A percentile compares a stretch with the other conserved stretches of the same genome.
Evolutionary conservation across 1,139 yeast species (phyloP).

Genomic region (Sugiyamaella neomexicana): DNA sequence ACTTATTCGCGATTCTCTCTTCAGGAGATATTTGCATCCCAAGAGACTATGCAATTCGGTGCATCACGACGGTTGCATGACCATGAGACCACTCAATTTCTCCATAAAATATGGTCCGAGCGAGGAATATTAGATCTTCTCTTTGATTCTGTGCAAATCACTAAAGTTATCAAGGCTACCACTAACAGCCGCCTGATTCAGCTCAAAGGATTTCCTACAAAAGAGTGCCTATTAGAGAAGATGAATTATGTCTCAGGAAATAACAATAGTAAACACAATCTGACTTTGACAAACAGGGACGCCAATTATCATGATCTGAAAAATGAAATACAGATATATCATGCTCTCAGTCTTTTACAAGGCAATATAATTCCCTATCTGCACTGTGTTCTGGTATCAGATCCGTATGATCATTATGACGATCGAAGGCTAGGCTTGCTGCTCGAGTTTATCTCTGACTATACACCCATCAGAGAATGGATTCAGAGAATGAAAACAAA

Average conservation of each 20-base stretch:
- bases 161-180: not conserved
- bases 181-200: constrained; percentile 5
- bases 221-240: constrained; percentile 4
- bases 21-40: constrained; percentile 1
- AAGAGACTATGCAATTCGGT: not conserved
- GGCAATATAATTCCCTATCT: constrained; percentile 27
- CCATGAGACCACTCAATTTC: constrained; percentile 6
- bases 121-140: constrained; percentile 8
- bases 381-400: constrained; percentile 22
- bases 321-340: constrained; percentile 21
- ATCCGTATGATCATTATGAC: constrained; percentile 25
- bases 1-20: constrained; percentile 4
- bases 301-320: constrained; percentile 8
- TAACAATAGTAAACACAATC: constrained; percentile 4
- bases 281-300: not conserved
- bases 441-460: constrained; percentile 23
- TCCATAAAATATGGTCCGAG: not conserved
- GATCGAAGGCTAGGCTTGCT: constrained; percentile 24
- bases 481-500: constrained; percentile 1
- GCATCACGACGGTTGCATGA: constrained; percentile 4
- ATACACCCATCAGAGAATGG: constrained; percentile 24
- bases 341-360: constrained; percentile 23
- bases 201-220: constrained; percentile 1
- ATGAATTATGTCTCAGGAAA: constrained; percentile 9
- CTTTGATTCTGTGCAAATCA: not conserved